Base-by-base conservation (phyloP, 345 rosid genomes). In the Rubroshorea leprosula region DNA sequence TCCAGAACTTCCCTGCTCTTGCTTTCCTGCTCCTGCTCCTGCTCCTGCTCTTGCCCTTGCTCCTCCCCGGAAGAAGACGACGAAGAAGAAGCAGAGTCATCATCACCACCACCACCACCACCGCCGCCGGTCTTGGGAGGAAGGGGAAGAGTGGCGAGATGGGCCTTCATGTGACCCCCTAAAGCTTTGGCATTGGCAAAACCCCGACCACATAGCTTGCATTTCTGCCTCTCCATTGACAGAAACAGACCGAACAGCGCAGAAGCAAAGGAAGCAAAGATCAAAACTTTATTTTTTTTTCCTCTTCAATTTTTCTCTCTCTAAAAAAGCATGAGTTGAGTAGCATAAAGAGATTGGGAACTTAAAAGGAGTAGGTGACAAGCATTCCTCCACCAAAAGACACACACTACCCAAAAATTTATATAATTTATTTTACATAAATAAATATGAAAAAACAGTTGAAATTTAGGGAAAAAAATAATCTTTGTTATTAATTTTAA, bases 111-210 rank as follows among this genome's bases (percentile, higher is more conserved):
- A 8, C 31, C 31, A 8, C 31, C 31, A 8, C 31, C 31, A 8
- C 31, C 31, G 31, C 8, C 5, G 5, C 12, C 41, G 69, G 51
- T 50, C 65, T 65, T 74, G 21, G 57, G 68, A 52, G 65, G 80
- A 44, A 47, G 54, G 19, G 72, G 85, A 61, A 70, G 77, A 19
- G 71, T 57, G 61, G 89, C 83, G 68, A 89, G 65, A 57, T 93
- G 99, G 65, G 96, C 83, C 78, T 86, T 83, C 96, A 93, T 93
- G 75, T 93, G 99, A 59, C 97, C 97, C 8, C 97, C 96, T 55
- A 93, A 76, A 45, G 97, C 94, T 77, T 94, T 85, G 23, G 94
- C 96, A 73, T 82, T 85, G 43, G 81, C 68, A 78, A 93, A 93
- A 60, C 64, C 74, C 58, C 86, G 81, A 8, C 78, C 72, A 62